Conservation (phyloP, 2,329 filamentous ascomycete species). For the Ascosphaera apis region DNA sequence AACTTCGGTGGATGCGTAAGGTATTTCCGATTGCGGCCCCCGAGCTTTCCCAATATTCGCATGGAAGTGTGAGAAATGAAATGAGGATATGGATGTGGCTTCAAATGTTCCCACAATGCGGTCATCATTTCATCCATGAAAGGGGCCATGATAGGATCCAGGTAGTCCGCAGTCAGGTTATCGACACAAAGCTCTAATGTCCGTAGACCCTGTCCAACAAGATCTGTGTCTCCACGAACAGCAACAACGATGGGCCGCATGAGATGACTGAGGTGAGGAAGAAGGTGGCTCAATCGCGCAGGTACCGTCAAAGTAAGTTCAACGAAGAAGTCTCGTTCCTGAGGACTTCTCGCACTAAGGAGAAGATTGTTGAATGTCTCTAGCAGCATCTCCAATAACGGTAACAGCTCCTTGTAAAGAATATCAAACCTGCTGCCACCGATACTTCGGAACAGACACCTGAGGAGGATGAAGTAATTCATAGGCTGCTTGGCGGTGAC, state of each 20-base stretch:
- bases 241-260: slow-evolving; percentile 98
- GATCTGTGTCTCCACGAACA: slow-evolving; percentile 67
- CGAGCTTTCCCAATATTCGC: slow-evolving; percentile 87
- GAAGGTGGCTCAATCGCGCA: slow-evolving; percentile 72
- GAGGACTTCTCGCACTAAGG: slow-evolving; percentile 67
- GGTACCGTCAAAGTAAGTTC: slow-evolving; percentile 93
- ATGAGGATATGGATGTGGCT: slow-evolving; percentile 83
- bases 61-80: slow-evolving; percentile 97
- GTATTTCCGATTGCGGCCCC: slow-evolving; percentile 86
- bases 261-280: slow-evolving; percentile 85
- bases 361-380: slow-evolving; percentile 93
- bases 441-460: slow-evolving; percentile 87
- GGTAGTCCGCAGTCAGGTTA: slow-evolving; percentile 89
- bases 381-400: slow-evolving; percentile 86
- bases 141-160: slow-evolving; percentile 97
- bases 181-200: slow-evolving; percentile 95
- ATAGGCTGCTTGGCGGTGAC: slow-evolving; percentile 92
- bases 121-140: slow-evolving; percentile 99
- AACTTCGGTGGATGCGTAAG: slow-evolving; percentile 75
- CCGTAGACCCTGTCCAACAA: slow-evolving; percentile 80
- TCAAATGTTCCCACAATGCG: slow-evolving; percentile 83
- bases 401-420: slow-evolving; percentile 92
- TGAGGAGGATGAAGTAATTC: slow-evolving; percentile 89
- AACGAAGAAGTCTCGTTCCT: slow-evolving; percentile 86
- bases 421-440: slow-evolving; percentile 94